Percentiles rank a stretch among this genome's conserved stretches.
These are phyloP conservation scores for Noccaea bulbosa DNA, from an alignment of 345 rosid species.

Conservation along the genomic window DNA sequence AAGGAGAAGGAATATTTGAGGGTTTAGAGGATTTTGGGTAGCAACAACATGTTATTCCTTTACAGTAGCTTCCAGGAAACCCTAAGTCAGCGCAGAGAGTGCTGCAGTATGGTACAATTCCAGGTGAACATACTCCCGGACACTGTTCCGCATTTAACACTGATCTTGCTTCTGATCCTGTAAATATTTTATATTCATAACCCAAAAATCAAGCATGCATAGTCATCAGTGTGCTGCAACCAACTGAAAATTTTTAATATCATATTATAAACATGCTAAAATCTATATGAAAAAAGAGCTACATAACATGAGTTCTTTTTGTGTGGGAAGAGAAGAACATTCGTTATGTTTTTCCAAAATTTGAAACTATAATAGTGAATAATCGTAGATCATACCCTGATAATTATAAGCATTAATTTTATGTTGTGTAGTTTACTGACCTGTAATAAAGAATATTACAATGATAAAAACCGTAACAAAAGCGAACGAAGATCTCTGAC, in stretches of 20 bases:
- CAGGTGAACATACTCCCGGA: constrained; percentile 24
- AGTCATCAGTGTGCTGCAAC: neutral
- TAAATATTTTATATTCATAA: neutral
- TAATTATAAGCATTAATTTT: neutral
- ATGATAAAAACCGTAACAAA: constrained; percentile 4
- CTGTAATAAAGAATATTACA: constrained; percentile 14
- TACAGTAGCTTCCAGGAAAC: constrained; percentile 3
- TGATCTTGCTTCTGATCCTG: neutral
- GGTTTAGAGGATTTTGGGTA: neutral
- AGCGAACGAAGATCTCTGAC: neutral
- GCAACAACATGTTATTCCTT: constrained; percentile 27
- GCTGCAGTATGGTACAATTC: constrained; percentile 26
- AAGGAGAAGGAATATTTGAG: neutral
- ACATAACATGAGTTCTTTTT: neutral
- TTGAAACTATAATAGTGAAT: neutral
- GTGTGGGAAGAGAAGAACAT: neutral
- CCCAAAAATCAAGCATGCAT: neutral
- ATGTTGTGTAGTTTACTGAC: neutral
- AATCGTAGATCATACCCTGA: neutral
- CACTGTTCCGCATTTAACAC: neutral
- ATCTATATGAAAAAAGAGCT: neutral
- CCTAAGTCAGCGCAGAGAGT: neutral
- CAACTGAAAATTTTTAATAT: neutral
- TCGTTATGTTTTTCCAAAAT: neutral
- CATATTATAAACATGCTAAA: neutral